Evolutionary conservation across 2,329 filamentous ascomycete genomes (phyloP).

Genomic region (Sporothrix sp.): DNA sequence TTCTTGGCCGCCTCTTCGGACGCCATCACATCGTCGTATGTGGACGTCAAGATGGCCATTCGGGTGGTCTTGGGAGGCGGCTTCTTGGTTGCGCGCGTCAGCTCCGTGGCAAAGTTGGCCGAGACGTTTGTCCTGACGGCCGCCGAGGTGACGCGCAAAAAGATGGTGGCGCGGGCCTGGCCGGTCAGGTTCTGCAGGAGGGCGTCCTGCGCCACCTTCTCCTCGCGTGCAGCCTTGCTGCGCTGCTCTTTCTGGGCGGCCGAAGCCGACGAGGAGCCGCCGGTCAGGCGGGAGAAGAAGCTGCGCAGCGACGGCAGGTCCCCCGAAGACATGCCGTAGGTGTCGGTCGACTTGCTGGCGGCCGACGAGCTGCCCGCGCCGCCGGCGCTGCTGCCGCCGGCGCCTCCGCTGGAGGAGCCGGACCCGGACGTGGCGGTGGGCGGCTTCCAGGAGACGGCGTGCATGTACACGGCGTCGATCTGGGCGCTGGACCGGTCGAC

Average conservation of each 20-base stretch:
- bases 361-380: background rate
- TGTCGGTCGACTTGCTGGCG: conserved; percentile 34
- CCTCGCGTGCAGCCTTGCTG: conserved; percentile 51
- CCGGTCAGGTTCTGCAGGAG: conserved; percentile 64
- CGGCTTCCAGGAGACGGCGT: conserved; percentile 74
- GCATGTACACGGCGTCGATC: conserved; percentile 86
- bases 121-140: conserved; percentile 67
- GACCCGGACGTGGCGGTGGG: conserved; percentile 29
- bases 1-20: conserved; percentile 35
- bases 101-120: conserved; percentile 65
- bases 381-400: background rate
- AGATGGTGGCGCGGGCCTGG: conserved; percentile 67
- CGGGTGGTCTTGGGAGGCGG: conserved; percentile 81
- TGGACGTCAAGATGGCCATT: conserved; percentile 81
- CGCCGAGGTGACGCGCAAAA: conserved; percentile 79
- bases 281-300: conserved; percentile 71
- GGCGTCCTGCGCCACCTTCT: conserved; percentile 50
- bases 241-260: conserved; percentile 41
- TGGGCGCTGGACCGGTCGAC: conserved; percentile 82
- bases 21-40: conserved; percentile 69
- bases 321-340: conserved; percentile 38
- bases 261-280: conserved; percentile 25
- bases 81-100: conserved; percentile 95
- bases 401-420: background rate
- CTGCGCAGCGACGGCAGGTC: conserved; percentile 57